Evolutionary conservation across 306 rosid genomes (phyloP).

Genomic region (Fragaria iinumae): DNA sequence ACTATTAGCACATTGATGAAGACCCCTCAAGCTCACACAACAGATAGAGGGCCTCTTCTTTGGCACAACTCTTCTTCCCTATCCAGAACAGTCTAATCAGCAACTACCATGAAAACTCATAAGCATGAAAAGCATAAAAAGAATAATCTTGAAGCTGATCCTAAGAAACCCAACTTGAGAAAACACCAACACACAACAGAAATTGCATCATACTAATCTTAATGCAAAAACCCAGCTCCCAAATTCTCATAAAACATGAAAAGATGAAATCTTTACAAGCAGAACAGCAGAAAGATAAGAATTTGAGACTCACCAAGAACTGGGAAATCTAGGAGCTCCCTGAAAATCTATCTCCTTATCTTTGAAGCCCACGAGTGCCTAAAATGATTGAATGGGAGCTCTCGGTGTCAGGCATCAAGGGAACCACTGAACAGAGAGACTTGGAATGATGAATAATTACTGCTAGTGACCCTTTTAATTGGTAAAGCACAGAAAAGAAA

Average conservation of each 20-base stretch:
- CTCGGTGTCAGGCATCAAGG: constrained; percentile 66
- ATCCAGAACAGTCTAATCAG: constrained; percentile 16
- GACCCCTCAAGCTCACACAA: constrained; percentile 18
- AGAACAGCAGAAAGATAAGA: constrained; percentile 26
- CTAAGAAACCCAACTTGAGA: constrained; percentile 25
- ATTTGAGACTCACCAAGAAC: constrained; percentile 33
- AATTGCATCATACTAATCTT: constrained; percentile 19
- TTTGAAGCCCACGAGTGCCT: constrained; percentile 29
- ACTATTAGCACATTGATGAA: constrained; percentile 24
- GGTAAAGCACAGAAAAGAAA: constrained; percentile 33
- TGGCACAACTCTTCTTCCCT: constrained; percentile 19
- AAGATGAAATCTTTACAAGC: constrained; percentile 23
- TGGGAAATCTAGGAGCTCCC: constrained; percentile 26
- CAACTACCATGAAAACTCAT: constrained; percentile 16
- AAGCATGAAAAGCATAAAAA: constrained; percentile 26
- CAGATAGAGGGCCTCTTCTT: constrained; percentile 21
- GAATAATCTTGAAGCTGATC: constrained; percentile 35
- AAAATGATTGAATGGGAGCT: constrained; percentile 59
- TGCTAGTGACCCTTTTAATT: constrained; percentile 35
- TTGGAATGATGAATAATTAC: constrained; percentile 47
- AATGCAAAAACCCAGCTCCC: constrained; percentile 8
- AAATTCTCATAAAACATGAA: constrained; percentile 24
- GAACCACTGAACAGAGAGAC: constrained; percentile 55
- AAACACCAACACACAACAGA: constrained; percentile 21
- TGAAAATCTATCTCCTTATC: constrained; percentile 37